These are phyloP conservation scores for Mycena sanguinolenta DNA, from an alignment of 768 basidiomycete genomes.

Conservation along the genomic window DNA sequence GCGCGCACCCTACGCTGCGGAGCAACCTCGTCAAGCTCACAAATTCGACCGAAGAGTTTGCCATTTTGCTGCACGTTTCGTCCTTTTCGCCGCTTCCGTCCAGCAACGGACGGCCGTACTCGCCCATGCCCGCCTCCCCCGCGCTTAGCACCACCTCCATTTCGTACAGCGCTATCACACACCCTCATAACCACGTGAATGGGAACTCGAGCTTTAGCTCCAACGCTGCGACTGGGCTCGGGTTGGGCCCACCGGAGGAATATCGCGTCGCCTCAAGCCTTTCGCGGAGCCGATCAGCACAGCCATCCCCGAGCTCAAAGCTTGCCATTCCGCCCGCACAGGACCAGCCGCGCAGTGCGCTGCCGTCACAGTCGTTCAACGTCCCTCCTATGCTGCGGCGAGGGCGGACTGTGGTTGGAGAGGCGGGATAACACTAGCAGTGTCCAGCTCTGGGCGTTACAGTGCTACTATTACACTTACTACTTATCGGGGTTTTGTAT, in stretches of 20 bases:
- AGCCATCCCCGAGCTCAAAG: constrained; percentile 59
- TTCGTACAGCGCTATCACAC: constrained; percentile 28
- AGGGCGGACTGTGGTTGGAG: constrained; percentile 35
- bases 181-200: constrained; percentile 33
- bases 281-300: constrained; percentile 71
- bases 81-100: constrained; percentile 74
- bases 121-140: constrained; percentile 64
- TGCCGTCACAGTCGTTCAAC: constrained; percentile 63
- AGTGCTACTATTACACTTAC: constrained; percentile 20
- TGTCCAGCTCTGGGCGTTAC: neutral
- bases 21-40: constrained; percentile 82
- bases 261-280: constrained; percentile 65
- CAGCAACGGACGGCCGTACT: constrained; percentile 62
- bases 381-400: constrained; percentile 50
- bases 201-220: neutral
- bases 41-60: constrained; percentile 88
- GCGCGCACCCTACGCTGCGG: constrained; percentile 73
- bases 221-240: neutral
- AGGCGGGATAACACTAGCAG: constrained; percentile 32
- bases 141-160: constrained; percentile 39
- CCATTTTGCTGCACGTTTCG: constrained; percentile 88
- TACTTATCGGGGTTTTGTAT: constrained; percentile 20
- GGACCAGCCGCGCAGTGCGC: constrained; percentile 68
- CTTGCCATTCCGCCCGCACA: constrained; percentile 47
- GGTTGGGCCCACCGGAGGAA: constrained; percentile 53